These are phyloP conservation scores for Zygosaccharomyces sapae DNA, from an alignment of 1,139 yeast genomes.

Conservation along the genomic window DNA sequence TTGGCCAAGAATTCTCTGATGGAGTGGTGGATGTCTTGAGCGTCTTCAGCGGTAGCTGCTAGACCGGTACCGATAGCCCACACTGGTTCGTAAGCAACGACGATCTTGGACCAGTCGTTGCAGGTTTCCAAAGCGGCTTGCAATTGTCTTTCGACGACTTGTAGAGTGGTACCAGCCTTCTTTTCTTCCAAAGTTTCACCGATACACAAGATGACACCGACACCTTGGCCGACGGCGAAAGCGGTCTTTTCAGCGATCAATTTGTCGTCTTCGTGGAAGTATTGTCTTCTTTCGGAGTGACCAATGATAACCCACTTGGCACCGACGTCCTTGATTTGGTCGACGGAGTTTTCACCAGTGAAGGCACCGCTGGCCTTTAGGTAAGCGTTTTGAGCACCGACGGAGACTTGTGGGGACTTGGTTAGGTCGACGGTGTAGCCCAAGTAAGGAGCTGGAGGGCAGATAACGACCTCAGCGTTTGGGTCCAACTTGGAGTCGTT, in stretches of 20 bases:
- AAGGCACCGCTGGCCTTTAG: slow-evolving; percentile 88
- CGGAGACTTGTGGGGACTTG: slow-evolving; percentile 65
- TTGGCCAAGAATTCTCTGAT: slow-evolving; percentile 79
- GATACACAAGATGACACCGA: slow-evolving; percentile 88
- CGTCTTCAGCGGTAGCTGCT: slow-evolving; percentile 97
- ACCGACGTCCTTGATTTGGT: slow-evolving; percentile 85
- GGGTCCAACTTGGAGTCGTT: slow-evolving; percentile 72
- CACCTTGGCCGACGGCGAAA: slow-evolving; percentile 84
- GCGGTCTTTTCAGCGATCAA: slow-evolving; percentile 91
- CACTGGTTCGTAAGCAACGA: slow-evolving; percentile 98
- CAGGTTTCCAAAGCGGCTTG: slow-evolving; percentile 81
- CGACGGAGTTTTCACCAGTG: slow-evolving; percentile 95
- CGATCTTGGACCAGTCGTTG: slow-evolving; percentile 87
- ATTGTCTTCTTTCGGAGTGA: slow-evolving; percentile 98
- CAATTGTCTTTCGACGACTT: slow-evolving; percentile 85
- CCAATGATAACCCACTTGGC: slow-evolving; percentile 95
- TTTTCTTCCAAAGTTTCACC: slow-evolving; percentile 97
- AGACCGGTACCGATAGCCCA: slow-evolving; percentile 99
- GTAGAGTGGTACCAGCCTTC: slow-evolving; percentile 79
- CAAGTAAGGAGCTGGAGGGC: slow-evolving; percentile 95
- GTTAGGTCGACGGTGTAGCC: slow-evolving; percentile 65
- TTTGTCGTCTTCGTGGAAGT: slow-evolving; percentile 86
- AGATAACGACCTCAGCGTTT: slow-evolving; percentile 79
- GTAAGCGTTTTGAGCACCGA: slow-evolving; percentile 90
- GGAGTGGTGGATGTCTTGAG: slow-evolving; percentile 87